Percentiles rank a stretch among this genome's conserved stretches.
Conservation (phyloP, 495 filamentous ascomycete species). For the Penicillium paradoxum region DNA sequence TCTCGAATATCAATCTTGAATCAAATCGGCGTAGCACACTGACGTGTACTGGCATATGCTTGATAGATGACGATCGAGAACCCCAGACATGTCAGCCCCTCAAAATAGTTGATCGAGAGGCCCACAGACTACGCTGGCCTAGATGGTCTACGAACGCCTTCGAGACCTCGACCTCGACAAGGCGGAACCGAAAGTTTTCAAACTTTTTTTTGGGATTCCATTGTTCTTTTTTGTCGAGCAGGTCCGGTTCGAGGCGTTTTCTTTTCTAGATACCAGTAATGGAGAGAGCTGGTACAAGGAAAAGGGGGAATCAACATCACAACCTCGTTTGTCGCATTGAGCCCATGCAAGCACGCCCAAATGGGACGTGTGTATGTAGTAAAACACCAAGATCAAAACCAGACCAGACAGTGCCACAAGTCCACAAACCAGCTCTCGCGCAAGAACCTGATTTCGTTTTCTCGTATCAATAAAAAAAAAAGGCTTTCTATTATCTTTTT, state of each 20-base stretch:
- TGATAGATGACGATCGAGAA: background rate
- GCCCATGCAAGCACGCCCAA: conserved; percentile 29
- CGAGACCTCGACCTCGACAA: conserved; percentile 14
- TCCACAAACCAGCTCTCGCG: conserved; percentile 26
- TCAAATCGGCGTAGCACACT: background rate
- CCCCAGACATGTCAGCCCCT: background rate
- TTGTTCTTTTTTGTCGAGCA: conserved; percentile 24
- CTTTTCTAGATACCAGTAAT: conserved; percentile 11
- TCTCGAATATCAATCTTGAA: background rate
- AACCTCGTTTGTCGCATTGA: conserved; percentile 35
- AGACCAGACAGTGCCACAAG: conserved; percentile 27
- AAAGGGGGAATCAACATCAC: conserved; percentile 22
- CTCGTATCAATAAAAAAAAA: conserved; percentile 25
- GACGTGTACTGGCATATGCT: too few relatives aligned
- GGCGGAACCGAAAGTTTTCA: conserved; percentile 24
- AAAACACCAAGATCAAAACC: conserved; percentile 31
- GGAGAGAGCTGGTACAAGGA: conserved; percentile 5
- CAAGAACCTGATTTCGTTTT: conserved; percentile 30
- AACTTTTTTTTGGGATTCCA: conserved; percentile 23
- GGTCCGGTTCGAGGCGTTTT: conserved; percentile 15
- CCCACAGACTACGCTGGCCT: conserved; percentile 2
- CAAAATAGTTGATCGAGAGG: background rate
- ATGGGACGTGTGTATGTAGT: conserved; percentile 28
- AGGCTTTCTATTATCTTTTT: conserved; percentile 24
- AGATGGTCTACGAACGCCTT: conserved; percentile 8